A percentile compares a stretch with the other conserved stretches of the same genome.
These are phyloP conservation scores for Microsporum ferrugineum DNA, from an alignment of 2,329 filamentous ascomycete genomes.

Conservation along the genomic window DNA sequence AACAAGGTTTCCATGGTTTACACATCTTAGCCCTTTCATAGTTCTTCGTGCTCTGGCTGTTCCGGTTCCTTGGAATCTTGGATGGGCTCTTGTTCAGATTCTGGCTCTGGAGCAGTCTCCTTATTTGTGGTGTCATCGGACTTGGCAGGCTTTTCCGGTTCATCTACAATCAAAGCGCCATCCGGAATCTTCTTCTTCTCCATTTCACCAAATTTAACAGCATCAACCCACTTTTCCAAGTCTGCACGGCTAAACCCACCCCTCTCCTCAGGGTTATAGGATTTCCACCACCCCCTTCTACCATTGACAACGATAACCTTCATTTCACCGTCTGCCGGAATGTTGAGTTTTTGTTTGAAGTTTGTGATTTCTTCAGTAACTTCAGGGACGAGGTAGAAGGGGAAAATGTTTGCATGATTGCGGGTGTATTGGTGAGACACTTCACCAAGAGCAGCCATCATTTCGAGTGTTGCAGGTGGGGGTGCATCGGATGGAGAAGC, in stretches of 20 bases:
- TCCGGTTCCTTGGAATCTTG: background rate
- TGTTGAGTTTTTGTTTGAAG: conserved; percentile 51
- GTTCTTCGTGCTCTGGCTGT: conserved; percentile 36
- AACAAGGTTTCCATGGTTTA: background rate
- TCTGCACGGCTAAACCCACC: conserved; percentile 44
- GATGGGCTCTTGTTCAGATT: background rate
- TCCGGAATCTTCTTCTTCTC: conserved; percentile 63
- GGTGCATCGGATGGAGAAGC: conserved; percentile 41
- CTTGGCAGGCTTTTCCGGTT: conserved; percentile 17
- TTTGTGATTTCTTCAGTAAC: conserved; percentile 46
- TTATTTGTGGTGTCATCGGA: conserved; percentile 34
- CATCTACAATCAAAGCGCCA: conserved; percentile 41
- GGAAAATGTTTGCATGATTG: conserved; percentile 60
- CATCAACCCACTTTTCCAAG: conserved; percentile 79
- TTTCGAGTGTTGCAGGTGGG: conserved; percentile 36
- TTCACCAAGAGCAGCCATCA: conserved; percentile 54
- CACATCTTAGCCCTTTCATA: conserved; percentile 10
- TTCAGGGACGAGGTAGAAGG: conserved; percentile 63
- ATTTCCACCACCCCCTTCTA: conserved; percentile 75
- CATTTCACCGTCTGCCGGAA: conserved; percentile 45
- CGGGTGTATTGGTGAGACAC: conserved; percentile 64
- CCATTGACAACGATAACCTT: conserved; percentile 75
- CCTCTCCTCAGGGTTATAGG: conserved; percentile 46
- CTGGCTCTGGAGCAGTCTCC: conserved; percentile 18
- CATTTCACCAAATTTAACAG: conserved; percentile 80